Base-by-base conservation (phyloP, 192 early-diverging fungal species). In the Entomortierella parvispora region DNA sequence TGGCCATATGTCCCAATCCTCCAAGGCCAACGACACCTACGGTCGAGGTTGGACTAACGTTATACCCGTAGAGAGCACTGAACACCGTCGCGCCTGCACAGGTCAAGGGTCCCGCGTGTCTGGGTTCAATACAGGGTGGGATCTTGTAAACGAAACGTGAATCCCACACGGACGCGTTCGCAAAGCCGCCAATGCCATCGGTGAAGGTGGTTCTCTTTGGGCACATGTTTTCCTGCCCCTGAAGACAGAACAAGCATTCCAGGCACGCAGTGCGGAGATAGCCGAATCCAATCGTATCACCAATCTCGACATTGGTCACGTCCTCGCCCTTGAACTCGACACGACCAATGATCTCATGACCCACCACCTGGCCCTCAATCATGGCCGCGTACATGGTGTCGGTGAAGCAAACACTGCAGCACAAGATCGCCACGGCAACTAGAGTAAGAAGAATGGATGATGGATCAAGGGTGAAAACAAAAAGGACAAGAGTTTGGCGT, bases 61-160 rank as follows among this genome's bases (percentile, higher is more conserved):
- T 80, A 47, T 87, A 82, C 28, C 85, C 84, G 47, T 87, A 82
- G 47, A 96, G 77, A 2, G 94, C 89, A 2, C 82, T 80, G 68
- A 88, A 95, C 2, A 93, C 89, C 23, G 95, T 91, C 29, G 87
- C 83, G 9, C 94, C 95, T 15, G 94, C 94, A 72, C 95, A 95
- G 68, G 95, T 84, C 45, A 96, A 72, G 2, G 94, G 90, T 2
- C 88, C 91, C 0, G 90, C 91, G 49, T 88, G 84, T 5, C 81
- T 68, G 0, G 86, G 82, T 12, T 81, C 83, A 20, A 89, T 81
- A 7, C 22, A 50, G 1, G 56, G 80, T 5, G 88, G 88, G 43
- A 89, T 86, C 82, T 86, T 87, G 87, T 87, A 93, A n/a, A 81
- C 85, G 58, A 88, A 94, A 46, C 83, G 82, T 50, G 72, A 60